Evolutionary conservation across 345 rosid genomes (phyloP).

Genomic region (Populus euphratica): DNA sequence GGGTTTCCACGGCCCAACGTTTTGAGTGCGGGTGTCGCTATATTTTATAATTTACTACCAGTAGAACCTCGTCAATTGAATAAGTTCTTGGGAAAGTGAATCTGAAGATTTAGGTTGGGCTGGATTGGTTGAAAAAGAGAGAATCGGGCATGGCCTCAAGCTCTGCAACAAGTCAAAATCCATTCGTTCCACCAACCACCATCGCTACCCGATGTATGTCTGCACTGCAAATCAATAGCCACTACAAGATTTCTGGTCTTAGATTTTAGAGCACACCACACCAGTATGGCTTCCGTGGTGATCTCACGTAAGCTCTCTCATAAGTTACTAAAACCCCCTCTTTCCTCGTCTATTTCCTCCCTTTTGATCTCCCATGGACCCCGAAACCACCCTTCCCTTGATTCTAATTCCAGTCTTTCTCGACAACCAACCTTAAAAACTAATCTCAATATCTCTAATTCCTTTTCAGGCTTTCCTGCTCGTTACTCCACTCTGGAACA

Average conservation of each 20-base stretch:
- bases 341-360: not conserved
- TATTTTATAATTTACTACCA: too few species aligned
- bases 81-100: too few species aligned
- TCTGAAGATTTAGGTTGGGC: too few species aligned
- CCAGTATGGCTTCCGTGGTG: not conserved
- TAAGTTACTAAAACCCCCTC: not conserved
- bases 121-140: too few species aligned
- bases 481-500: not conserved
- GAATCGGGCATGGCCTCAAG: too few species aligned
- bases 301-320: constrained; percentile 5
- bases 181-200: not conserved
- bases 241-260: not conserved
- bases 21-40: too few species aligned
- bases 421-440: not conserved
- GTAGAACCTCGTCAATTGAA: too few species aligned
- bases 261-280: too few species aligned
- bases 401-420: not conserved
- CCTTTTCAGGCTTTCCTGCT: not conserved
- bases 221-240: not conserved
- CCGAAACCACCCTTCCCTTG: not conserved
- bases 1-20: too few species aligned
- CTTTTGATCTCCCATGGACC: not conserved
- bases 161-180: not conserved
- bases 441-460: not conserved
- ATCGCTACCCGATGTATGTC: not conserved